A percentile compares a stretch with the other conserved stretches of the same genome.
Conservation (phyloP, 768 basidiomycete species). For the Exsudoporus frostii region DNA sequence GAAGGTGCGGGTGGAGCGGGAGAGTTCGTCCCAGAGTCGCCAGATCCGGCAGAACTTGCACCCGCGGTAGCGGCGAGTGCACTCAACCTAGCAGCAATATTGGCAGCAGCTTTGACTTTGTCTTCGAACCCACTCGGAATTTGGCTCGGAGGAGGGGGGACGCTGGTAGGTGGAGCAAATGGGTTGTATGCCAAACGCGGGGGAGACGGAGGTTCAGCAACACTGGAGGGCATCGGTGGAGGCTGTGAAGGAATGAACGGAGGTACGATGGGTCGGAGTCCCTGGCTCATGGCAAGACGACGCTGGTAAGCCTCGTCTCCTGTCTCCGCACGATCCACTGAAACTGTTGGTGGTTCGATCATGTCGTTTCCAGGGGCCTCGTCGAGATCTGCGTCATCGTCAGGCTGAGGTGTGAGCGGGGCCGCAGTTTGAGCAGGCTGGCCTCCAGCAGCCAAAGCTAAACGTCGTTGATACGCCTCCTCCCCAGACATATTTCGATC, state of each 20-base stretch:
- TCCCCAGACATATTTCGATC: conserved; percentile 63
- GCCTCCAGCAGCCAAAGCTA: conserved; percentile 57
- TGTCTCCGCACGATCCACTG: conserved; percentile 35
- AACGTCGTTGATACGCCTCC: conserved; percentile 71
- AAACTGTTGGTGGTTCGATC: neutral
- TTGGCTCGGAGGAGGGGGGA: conserved; percentile 56
- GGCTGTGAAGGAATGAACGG: conserved; percentile 26
- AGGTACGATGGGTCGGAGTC: conserved; percentile 29
- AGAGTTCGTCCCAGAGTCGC: conserved; percentile 24
- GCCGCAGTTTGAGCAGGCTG: conserved; percentile 15
- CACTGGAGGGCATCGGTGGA: conserved; percentile 21
- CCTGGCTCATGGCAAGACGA: conserved; percentile 54
- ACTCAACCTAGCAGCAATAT: conserved; percentile 72
- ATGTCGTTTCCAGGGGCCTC: conserved; percentile 1
- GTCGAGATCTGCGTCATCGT: conserved; percentile 20
- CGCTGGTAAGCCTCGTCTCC: conserved; percentile 71
- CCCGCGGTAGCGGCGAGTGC: conserved; percentile 44
- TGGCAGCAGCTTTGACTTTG: conserved; percentile 72
- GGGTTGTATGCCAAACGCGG: conserved; percentile 65
- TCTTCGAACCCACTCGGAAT: conserved; percentile 53
- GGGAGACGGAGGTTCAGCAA: conserved; percentile 37
- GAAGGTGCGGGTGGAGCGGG: conserved; percentile 28
- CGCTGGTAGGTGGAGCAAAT: conserved; percentile 59
- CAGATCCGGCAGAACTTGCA: conserved; percentile 22
- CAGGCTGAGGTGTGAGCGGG: conserved; percentile 24